Evolutionary conservation across 345 rosid genomes (phyloP).

Genomic region (Rubroshorea leprosula): DNA sequence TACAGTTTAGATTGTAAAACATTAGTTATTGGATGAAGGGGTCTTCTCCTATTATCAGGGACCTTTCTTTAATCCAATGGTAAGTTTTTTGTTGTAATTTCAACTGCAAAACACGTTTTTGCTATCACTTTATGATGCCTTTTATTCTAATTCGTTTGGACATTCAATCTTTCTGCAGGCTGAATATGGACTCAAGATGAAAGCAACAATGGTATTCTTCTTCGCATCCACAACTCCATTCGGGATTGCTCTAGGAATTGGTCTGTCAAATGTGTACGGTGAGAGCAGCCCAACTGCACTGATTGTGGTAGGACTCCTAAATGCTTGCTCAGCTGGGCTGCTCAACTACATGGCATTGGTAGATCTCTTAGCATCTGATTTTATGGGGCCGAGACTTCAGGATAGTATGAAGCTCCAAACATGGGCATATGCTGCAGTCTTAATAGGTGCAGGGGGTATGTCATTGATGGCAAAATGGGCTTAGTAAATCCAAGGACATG

Average conservation of each 20-base stretch:
- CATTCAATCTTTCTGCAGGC: no score
- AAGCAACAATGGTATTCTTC: constrained; percentile 48
- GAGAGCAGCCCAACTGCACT: constrained; percentile 56
- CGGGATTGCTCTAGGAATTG: constrained; percentile 61
- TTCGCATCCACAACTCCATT: constrained; percentile 70
- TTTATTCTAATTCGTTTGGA: no score
- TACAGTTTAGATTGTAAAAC: no score
- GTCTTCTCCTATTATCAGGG: no score
- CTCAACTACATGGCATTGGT: constrained; percentile 81
- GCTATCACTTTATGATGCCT: no score
- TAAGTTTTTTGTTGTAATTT: no score
- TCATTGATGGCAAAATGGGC: constrained; percentile 79
- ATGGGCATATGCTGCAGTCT: constrained; percentile 43
- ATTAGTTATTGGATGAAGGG: no score
- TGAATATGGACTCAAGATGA: constrained; percentile 40
- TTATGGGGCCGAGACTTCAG: constrained; percentile 70
- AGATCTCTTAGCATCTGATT: constrained; percentile 59
- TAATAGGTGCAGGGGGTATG: constrained; percentile 71
- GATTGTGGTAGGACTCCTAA: constrained; percentile 54
- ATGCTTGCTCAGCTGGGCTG: constrained; percentile 69
- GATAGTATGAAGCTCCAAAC: constrained; percentile 56
- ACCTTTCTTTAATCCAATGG: no score
- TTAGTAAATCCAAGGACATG: constrained; percentile 5
- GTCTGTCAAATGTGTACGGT: constrained; percentile 41
- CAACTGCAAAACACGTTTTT: no score